A percentile compares a stretch with the other conserved stretches of the same genome.
phyloP scores from a whole-genome alignment of 441 rosid species.

The Cnidoscolus chayamansa region DNA sequence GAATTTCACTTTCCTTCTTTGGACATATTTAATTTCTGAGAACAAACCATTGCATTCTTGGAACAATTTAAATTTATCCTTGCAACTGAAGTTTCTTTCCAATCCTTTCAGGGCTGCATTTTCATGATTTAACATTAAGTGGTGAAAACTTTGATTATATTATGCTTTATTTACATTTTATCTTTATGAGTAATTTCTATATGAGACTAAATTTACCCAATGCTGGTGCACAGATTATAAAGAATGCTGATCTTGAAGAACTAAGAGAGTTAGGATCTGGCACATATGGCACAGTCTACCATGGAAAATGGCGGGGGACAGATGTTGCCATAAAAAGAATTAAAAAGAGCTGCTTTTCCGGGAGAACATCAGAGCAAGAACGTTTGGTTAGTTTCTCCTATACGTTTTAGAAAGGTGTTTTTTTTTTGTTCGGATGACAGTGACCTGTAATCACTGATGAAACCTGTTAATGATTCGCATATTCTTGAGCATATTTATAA shows the following conservation, averaged over 20 bases:
- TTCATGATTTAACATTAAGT: not conserved
- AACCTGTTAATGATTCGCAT: not conserved
- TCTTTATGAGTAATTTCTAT: not conserved
- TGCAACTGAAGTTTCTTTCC: not conserved
- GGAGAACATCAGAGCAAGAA: slow-evolving; percentile 85
- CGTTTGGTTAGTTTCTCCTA: slow-evolving; percentile 50
- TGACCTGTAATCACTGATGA: not conserved
- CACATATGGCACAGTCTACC: slow-evolving; percentile 87
- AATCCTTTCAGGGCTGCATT: slow-evolving; percentile 1
- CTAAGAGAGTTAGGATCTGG: slow-evolving; percentile 85
- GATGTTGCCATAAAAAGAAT: slow-evolving; percentile 93
- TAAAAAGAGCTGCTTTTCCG: slow-evolving; percentile 75
- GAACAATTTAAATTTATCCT: slow-evolving; percentile 2
- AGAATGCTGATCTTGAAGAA: slow-evolving; percentile 88
- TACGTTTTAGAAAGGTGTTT: not conserved
- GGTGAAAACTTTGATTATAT: not conserved
- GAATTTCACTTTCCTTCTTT: not conserved
- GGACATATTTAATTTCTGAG: not conserved
- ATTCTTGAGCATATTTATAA: not conserved
- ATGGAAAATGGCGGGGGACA: slow-evolving; percentile 96
- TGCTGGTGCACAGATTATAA: slow-evolving; percentile 54
- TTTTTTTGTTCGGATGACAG: not conserved
- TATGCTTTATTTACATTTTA: not conserved
- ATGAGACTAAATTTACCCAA: slow-evolving; percentile 9
- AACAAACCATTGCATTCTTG: not conserved